Base-by-base conservation (phyloP, 768 basidiomycete species). In the Melanogaster broomeanus region DNA sequence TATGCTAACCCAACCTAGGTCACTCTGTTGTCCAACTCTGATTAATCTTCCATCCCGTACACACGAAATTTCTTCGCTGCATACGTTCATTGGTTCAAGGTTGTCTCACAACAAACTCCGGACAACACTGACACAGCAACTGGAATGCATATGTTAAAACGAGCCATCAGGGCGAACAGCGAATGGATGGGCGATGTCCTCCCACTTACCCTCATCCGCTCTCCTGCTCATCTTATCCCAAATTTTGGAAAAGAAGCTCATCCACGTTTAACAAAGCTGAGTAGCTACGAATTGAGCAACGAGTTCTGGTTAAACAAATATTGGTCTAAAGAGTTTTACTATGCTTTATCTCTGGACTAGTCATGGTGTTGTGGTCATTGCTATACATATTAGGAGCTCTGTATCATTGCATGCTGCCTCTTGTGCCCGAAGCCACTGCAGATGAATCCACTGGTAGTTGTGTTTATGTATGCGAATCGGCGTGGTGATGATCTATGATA, bases 221-320 rank as follows among this genome's bases (percentile, higher is more conserved):
- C 57, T 11, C 60, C 63, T 0, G 59, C 58, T 8, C 60, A 72
- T 30, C 41, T 72, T 6, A 50, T 63, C 3, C 62, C 69, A 1
- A 53, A 56, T 10, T 64, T 70, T 40, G 64, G 69, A 3, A 42
- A 38, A 3, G 55, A 49, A 18, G 68, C 68, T 4, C 56, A 66
- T 45, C 30, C 40, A 4, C 33, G 54, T 7, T 53, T 72, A 13
- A 64, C 59, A 1, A 48, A 44, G 8, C 35, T 46, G 39, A 71
- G 56, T 34, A 64, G 63, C 24, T 18, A 59, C 6, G 51, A 61
- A 16, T 62, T 53, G 25, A 48, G 52, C 44, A 40, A 52, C 0
- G 61, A 66, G 9, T 68, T 64, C 37, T 64, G 58, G 19, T 48
- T 73, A 46, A 69, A 73, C 45, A 64, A 63, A 42, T 72, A 69